phyloP scores from a whole-genome alignment of 2,329 filamentous ascomycete species.

The Colletotrichum siamense region DNA sequence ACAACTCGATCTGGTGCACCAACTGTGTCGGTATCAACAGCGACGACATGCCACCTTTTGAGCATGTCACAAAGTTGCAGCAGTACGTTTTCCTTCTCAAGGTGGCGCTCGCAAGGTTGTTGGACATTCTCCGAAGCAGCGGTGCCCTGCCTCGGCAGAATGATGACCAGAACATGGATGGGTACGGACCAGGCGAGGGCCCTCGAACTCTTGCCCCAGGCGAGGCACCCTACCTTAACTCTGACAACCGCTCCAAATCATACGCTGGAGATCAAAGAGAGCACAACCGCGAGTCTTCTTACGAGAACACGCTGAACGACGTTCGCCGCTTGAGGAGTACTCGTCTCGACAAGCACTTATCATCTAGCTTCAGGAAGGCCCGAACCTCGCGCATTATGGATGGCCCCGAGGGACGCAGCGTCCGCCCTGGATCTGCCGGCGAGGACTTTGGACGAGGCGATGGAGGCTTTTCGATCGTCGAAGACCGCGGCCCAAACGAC shows the following conservation, averaged over 20 bases:
- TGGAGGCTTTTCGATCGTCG: slow-evolving; percentile 75
- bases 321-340: slow-evolving; percentile 92
- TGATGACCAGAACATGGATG: slow-evolving; percentile 72
- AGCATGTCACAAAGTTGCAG: slow-evolving; percentile 82
- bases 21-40: slow-evolving; percentile 66
- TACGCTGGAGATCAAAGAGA: slow-evolving; percentile 68
- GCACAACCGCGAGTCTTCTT: slow-evolving; percentile 74
- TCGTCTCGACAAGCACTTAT: slow-evolving; percentile 91
- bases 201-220: slow-evolving; percentile 12
- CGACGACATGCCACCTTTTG: slow-evolving; percentile 62
- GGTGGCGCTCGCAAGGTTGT: slow-evolving; percentile 86
- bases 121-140: slow-evolving; percentile 84
- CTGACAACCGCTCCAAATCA: slow-evolving; percentile 76
- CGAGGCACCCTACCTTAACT: slow-evolving; percentile 54
- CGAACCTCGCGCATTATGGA: slow-evolving; percentile 93
- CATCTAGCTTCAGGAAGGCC: slow-evolving; percentile 89
- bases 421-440: slow-evolving; percentile 75
- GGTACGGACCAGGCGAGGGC: slow-evolving; percentile 71
- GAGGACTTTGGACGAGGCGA: slow-evolving; percentile 60
- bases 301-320: slow-evolving; percentile 96
- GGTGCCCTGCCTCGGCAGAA: slow-evolving; percentile 79
- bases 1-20: slow-evolving; percentile 74
- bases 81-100: slow-evolving; percentile 94
- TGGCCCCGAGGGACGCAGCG: slow-evolving; percentile 73
- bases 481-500: slow-evolving; percentile 72